These are phyloP conservation scores for Linnemannia schmuckeri DNA, from an alignment of 192 early-diverging fungal species.

Conservation along the genomic window DNA sequence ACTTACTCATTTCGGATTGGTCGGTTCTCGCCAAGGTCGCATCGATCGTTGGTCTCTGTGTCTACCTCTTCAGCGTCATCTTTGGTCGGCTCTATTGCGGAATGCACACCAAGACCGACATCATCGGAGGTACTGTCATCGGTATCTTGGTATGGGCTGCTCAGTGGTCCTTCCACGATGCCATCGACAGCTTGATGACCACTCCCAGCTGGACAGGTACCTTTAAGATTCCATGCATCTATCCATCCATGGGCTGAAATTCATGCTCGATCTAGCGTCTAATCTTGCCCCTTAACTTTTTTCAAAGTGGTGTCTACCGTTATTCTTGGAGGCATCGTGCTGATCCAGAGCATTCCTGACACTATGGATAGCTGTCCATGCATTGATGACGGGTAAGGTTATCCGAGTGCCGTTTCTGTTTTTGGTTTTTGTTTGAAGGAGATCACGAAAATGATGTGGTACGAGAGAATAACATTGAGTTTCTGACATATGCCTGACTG, in stretches of 20 bases:
- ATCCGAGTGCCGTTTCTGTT: not conserved
- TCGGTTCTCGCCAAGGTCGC: slow-evolving; percentile 47
- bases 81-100: slow-evolving; percentile 87
- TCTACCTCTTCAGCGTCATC: slow-evolving; percentile 74
- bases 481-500: not conserved
- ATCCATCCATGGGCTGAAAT: not conserved
- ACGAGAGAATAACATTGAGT: not conserved
- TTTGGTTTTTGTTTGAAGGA: not conserved
- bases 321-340: slow-evolving; percentile 32
- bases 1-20: slow-evolving; percentile 58
- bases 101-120: slow-evolving; percentile 81
- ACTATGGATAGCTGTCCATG: slow-evolving; percentile 80
- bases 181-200: slow-evolving; percentile 45
- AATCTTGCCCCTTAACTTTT: not conserved
- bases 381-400: slow-evolving; percentile 72
- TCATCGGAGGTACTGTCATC: slow-evolving; percentile 57
- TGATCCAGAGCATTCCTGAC: slow-evolving; percentile 66
- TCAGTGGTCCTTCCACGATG: slow-evolving; percentile 65
- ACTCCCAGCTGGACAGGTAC: slow-evolving; percentile 54
- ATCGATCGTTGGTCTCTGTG: slow-evolving; percentile 36
- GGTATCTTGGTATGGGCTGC: slow-evolving; percentile 70
- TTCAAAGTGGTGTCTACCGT: slow-evolving; percentile 23
- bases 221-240: not conserved
- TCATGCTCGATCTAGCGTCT: not conserved
- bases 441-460: not conserved